phyloP scores from a whole-genome alignment of 164 flowering plant species.

The Nelumbo lutea region DNA sequence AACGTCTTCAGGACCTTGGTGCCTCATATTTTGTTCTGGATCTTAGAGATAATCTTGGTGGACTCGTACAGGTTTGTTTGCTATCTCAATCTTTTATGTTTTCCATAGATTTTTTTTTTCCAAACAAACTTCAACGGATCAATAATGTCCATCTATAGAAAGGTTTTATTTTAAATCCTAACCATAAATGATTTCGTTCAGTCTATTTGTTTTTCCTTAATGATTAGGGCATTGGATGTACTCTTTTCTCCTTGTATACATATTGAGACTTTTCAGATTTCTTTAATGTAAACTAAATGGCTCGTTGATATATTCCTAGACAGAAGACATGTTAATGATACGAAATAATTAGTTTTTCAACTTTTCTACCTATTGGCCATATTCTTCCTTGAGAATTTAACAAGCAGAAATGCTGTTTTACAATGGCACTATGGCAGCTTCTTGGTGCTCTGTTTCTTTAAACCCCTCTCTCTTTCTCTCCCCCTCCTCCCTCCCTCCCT shows the following conservation, averaged over 20 bases:
- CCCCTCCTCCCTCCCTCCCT: too few species aligned
- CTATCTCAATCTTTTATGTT: neutral
- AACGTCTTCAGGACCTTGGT: conserved; percentile 83
- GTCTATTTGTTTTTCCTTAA: neutral
- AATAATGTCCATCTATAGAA: neutral
- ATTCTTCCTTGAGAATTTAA: neutral
- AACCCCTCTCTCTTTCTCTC: too few species aligned
- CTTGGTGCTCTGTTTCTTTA: too few species aligned
- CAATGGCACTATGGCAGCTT: too few species aligned
- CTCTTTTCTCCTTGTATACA: neutral
- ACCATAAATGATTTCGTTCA: neutral
- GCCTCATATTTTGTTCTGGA: conserved; percentile 82
- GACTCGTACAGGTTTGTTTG: conserved; percentile 77
- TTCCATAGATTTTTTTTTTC: neutral
- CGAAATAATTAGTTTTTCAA: too few species aligned
- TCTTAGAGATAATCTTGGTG: conserved; percentile 95
- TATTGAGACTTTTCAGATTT: neutral
- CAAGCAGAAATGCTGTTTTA: too few species aligned
- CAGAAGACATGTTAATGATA: neutral
- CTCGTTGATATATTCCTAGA: neutral
- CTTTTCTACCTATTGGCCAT: neutral
- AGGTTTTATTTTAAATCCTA: neutral
- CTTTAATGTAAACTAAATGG: neutral
- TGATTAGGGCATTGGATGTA: too few species aligned
- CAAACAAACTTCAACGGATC: neutral